A percentile compares a stretch with the other conserved stretches of the same genome.
Evolutionary conservation across 805 yeast genomes (phyloP).

Genomic region (Zygoascus biomembranicola): DNA sequence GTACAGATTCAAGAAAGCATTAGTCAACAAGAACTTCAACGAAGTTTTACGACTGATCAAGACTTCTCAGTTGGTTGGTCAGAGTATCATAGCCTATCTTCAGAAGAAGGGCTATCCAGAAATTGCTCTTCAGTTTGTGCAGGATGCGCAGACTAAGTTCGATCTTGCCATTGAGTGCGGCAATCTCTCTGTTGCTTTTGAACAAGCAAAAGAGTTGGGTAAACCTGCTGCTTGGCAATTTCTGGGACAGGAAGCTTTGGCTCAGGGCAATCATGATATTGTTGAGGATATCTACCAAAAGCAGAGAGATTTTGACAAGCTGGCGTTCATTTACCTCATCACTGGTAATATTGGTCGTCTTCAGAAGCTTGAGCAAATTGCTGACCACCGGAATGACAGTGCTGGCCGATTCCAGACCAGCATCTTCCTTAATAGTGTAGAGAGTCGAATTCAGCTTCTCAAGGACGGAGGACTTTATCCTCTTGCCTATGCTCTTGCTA

Average conservation of each 20-base stretch:
- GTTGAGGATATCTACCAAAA: conserved; percentile 87
- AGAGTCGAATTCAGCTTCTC: conserved; percentile 65
- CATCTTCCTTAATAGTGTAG: conserved; percentile 64
- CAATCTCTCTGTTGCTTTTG: conserved; percentile 76
- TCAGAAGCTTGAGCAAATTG: conserved; percentile 78
- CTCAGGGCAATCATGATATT: conserved; percentile 79
- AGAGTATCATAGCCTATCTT: conserved; percentile 88
- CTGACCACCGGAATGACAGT: conserved; percentile 77
- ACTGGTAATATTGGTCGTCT: conserved; percentile 76
- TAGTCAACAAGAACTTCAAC: conserved; percentile 79
- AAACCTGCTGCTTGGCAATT: conserved; percentile 66
- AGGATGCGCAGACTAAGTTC: conserved; percentile 92
- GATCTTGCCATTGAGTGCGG: conserved; percentile 94
- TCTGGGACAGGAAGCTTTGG: conserved; percentile 76
- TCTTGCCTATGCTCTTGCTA: conserved; percentile 89
- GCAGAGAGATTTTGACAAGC: conserved; percentile 75
- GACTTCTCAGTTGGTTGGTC: conserved; percentile 89
- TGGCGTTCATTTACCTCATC: conserved; percentile 78
- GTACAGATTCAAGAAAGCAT: conserved; percentile 89
- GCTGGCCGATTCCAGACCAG: conserved; percentile 78
- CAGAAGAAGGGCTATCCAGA: conserved; percentile 96
- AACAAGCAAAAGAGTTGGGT: conserved; percentile 75
- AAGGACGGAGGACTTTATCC: conserved; percentile 75
- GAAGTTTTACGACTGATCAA: conserved; percentile 88
- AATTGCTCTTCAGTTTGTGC: conserved; percentile 92